phyloP scores from a whole-genome alignment of 2,329 filamentous ascomycete genomes.

The Cordyceps javanica region DNA sequence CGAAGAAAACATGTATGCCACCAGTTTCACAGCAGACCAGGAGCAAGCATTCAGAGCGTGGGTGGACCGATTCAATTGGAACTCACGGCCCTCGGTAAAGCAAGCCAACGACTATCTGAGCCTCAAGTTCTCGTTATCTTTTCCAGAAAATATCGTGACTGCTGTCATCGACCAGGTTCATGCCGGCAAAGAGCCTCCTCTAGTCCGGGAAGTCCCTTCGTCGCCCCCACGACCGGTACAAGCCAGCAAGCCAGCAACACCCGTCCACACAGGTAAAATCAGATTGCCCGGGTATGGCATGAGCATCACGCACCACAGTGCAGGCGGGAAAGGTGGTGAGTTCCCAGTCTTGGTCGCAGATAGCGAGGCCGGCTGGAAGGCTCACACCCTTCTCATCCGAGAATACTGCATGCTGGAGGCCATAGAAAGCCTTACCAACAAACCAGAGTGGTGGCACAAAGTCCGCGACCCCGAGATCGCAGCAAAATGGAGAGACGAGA shows the following conservation, averaged over 20 bases:
- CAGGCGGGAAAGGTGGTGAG: background rate
- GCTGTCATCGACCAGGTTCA: background rate
- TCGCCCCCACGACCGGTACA: background rate
- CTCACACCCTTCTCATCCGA: conserved; percentile 23
- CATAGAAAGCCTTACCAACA: conserved; percentile 29
- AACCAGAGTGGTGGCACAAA: conserved; percentile 30
- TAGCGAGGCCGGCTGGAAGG: background rate
- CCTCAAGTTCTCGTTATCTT: background rate
- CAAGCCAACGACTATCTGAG: background rate
- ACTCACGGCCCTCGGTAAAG: background rate
- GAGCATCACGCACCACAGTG: background rate
- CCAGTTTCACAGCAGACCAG: background rate
- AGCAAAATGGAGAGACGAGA: conserved; percentile 24
- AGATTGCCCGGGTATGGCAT: background rate
- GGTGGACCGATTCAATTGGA: background rate
- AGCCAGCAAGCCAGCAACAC: background rate
- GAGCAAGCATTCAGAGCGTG: background rate
- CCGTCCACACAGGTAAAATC: background rate
- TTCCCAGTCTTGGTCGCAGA: conserved; percentile 1
- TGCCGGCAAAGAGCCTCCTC: background rate
- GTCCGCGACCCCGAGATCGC: conserved; percentile 21
- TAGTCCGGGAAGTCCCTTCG: background rate
- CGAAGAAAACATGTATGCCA: background rate
- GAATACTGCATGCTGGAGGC: conserved; percentile 28
- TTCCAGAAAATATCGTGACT: background rate